Percentiles rank a stretch among this genome's conserved stretches.
Conservation (phyloP, 306 rosid genomes). For the Hippophae gyantsensis region DNA sequence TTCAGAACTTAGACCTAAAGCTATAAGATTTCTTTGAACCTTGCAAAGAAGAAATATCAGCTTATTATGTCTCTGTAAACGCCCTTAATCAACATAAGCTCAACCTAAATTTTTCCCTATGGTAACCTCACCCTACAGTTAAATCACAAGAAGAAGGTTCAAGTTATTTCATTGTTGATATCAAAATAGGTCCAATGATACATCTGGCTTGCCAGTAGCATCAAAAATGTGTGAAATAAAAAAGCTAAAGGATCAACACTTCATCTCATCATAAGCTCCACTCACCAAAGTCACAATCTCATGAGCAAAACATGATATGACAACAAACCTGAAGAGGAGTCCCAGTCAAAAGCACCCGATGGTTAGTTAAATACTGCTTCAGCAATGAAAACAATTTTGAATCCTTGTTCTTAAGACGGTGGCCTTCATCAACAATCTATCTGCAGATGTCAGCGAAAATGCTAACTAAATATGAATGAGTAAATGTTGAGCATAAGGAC, state of each 20-base stretch:
- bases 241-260: no score
- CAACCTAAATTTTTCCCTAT: no score
- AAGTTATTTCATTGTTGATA: no score
- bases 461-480: slow-evolving; percentile 14
- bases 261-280: no score
- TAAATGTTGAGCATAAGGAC: slow-evolving; percentile 10
- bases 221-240: no score
- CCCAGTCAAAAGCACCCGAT: slow-evolving; percentile 92
- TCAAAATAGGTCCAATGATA: no score
- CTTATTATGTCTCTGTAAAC: no score
- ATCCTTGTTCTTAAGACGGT: slow-evolving; percentile 95
- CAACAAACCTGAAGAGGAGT: slow-evolving; percentile 95
- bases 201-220: no score
- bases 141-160: no score
- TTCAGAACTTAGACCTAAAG: neutral
- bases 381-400: slow-evolving; percentile 89
- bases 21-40: neutral
- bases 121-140: no score
- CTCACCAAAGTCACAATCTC: no score
- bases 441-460: slow-evolving; percentile 19
- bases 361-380: slow-evolving; percentile 72
- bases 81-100: no score
- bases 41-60: neutral
- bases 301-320: neutral
- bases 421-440: slow-evolving; percentile 98